Evolutionary conservation across 116 monocot species (phyloP).

Genomic region (Iris pallida): DNA sequence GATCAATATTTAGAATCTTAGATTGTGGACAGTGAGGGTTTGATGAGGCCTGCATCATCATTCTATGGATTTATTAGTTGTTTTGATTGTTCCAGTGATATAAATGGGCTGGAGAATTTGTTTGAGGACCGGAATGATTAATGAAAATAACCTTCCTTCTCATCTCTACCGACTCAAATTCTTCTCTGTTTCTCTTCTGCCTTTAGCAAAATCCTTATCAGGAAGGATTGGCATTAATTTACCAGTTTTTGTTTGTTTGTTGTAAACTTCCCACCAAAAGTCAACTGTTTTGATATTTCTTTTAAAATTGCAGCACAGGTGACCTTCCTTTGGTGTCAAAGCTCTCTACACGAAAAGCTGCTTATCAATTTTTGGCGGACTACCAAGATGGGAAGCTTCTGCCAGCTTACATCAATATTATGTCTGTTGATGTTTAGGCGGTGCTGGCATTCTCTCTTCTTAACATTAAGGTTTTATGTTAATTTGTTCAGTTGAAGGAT

Average conservation of each 20-base stretch:
- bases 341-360: conserved; percentile 80
- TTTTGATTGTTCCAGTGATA: too few species aligned
- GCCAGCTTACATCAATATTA: conserved; percentile 40
- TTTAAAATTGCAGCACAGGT: conserved; percentile 44
- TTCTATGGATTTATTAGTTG: too few species aligned
- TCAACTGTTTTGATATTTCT: neutral
- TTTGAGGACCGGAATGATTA: too few species aligned
- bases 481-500: conserved; percentile 57
- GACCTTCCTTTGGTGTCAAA: conserved; percentile 54
- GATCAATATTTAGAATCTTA: too few species aligned
- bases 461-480: neutral
- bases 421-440: neutral
- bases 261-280: neutral
- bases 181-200: too few species aligned
- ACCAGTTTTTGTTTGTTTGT: too few species aligned
- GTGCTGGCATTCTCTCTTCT: neutral
- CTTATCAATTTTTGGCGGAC: conserved; percentile 89
- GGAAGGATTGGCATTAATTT: neutral
- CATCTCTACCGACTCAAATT: too few species aligned
- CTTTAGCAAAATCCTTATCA: too few species aligned
- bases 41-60: too few species aligned
- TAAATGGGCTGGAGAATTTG: too few species aligned
- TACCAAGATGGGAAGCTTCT: conserved; percentile 93
- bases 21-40: too few species aligned
- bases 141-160: too few species aligned